Evolutionary conservation across 2,329 filamentous ascomycete species (phyloP), one percentile per base, ranked within the genome.

Genomic region (Aspergillus fructus): DNA sequence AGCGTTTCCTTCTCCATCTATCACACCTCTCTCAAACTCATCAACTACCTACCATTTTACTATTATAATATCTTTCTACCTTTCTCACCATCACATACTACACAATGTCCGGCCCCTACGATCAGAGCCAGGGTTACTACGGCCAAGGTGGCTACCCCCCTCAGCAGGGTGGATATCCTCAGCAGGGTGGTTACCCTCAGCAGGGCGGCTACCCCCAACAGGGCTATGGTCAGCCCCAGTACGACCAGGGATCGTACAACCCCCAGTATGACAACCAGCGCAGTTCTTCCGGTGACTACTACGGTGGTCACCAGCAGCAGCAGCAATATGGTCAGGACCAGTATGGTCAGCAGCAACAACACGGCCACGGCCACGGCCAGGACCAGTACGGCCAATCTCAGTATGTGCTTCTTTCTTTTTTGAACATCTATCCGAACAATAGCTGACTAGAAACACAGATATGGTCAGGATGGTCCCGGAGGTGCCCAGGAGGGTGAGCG

Each of bases 401-500:
- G 47, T 50, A 41, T 33, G 46, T 45, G 23, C 41, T 23, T 50
- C 30, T 27, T 17, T 13, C 30, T 11, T 17, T 15, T 6, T 11
- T 19, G 17, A 45, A 21, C 13, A 40, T 56, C 13, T 23, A 27
- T 24, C 15, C 24, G 49, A 55, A 53, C 27, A 55, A 13, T 41
- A 59, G 47, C 61, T 66, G 52, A 67, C 59, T 49, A 8, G n/a
- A 37, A 40, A 50, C 15, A 19, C 40, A 68, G 66, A 56, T 62
- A 67, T 50, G 65, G 68, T 40, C 64, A 73, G 53, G 63, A 51
- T 60, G 70, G 69, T 37, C 74, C 74, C 50, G 74, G 70, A 45
- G 68, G 67, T 41, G 74, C 74, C 46, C 73, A 76, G 60, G 76
- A 78, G 1, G 74, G 73, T 54, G 78, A 80, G 56, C 76, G 78